A percentile compares a stretch with the other conserved stretches of the same genome.
Evolutionary conservation across 2,329 filamentous ascomycete genomes (phyloP).

Genomic region (Arachnopeziza araneosa): DNA sequence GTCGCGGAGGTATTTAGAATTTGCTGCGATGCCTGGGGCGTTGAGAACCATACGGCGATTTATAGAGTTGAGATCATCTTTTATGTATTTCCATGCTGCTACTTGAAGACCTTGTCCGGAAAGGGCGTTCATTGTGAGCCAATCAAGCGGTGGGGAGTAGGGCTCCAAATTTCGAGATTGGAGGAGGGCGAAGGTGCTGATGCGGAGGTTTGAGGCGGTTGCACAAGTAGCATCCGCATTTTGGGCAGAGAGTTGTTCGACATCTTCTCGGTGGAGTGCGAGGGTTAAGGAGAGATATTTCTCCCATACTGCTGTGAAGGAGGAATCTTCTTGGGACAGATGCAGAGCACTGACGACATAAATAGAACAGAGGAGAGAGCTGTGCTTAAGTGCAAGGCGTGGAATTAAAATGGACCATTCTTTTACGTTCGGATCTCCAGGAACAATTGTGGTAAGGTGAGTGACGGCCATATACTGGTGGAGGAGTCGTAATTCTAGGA

Average conservation of each 20-base stretch:
- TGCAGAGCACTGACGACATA: slow-evolving; percentile 19
- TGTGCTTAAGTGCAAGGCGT: slow-evolving; percentile 14
- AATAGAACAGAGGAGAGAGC: slow-evolving; percentile 18
- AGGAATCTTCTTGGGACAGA: slow-evolving; percentile 10
- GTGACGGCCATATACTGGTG: slow-evolving; percentile 19
- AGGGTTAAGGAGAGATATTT: slow-evolving; percentile 16
- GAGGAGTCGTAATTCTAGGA: slow-evolving; percentile 19
- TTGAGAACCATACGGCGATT: slow-evolving; percentile 10
- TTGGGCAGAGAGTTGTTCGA: slow-evolving; percentile 5
- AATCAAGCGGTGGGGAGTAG: slow-evolving; percentile 16
- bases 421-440: slow-evolving; percentile 1
- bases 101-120: slow-evolving; percentile 8
- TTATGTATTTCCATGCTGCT: slow-evolving; percentile 13
- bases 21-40: slow-evolving; percentile 3
- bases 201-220: slow-evolving; percentile 13
- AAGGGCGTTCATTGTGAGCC: slow-evolving; percentile 14
- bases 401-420: slow-evolving; percentile 8
- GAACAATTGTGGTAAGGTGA: slow-evolving; percentile 8
- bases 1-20: neutral
- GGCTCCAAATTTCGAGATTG: slow-evolving; percentile 11
- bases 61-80: slow-evolving; percentile 9
- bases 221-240: slow-evolving; percentile 20
- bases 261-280: slow-evolving; percentile 15
- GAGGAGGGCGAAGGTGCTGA: slow-evolving; percentile 16
- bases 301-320: slow-evolving; percentile 7